phyloP scores from a whole-genome alignment of 805 yeast species.

The Cyberlindnera amylophila region DNA sequence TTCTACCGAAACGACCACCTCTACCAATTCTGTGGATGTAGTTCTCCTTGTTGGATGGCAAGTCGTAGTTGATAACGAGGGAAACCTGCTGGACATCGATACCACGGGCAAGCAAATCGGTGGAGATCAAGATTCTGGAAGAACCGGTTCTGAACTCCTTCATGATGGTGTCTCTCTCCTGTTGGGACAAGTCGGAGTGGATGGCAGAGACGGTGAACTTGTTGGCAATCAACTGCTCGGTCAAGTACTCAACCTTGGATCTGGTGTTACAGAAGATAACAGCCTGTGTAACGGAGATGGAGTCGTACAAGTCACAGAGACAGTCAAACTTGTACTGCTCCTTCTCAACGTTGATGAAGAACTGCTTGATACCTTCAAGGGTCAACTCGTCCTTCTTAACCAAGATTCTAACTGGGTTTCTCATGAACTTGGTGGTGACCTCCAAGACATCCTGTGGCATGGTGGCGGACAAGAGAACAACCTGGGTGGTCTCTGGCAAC shows the following conservation, averaged over 20 bases:
- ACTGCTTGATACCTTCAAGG: conserved; percentile 93
- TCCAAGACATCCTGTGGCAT: conserved; percentile 89
- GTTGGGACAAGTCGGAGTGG: conserved; percentile 95
- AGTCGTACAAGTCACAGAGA: conserved; percentile 90
- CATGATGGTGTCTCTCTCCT: conserved; percentile 92
- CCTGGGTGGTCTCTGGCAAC: conserved; percentile 88
- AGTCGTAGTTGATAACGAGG: conserved; percentile 88
- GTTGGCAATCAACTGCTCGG: conserved; percentile 65
- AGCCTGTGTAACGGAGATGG: conserved; percentile 93
- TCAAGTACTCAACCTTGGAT: conserved; percentile 86
- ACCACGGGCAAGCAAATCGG: conserved; percentile 97
- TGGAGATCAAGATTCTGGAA: conserved; percentile 86
- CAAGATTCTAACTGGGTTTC: conserved; percentile 87
- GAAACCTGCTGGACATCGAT: conserved; percentile 98
- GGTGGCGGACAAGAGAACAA: conserved; percentile 92
- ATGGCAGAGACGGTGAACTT: conserved; percentile 91
- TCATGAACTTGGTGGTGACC: conserved; percentile 90
- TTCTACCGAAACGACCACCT: conserved; percentile 98
- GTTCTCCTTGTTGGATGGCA: conserved; percentile 87
- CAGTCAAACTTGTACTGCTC: conserved; percentile 96
- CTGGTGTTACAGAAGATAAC: conserved; percentile 97
- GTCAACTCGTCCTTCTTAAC: conserved; percentile 96
- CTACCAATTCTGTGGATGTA: conserved; percentile 98
- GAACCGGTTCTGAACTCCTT: conserved; percentile 92
- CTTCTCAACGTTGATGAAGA: conserved; percentile 81